Evolutionary conservation across 495 filamentous ascomycete genomes (phyloP).

Genomic region (Beverwykella pulmonaria): DNA sequence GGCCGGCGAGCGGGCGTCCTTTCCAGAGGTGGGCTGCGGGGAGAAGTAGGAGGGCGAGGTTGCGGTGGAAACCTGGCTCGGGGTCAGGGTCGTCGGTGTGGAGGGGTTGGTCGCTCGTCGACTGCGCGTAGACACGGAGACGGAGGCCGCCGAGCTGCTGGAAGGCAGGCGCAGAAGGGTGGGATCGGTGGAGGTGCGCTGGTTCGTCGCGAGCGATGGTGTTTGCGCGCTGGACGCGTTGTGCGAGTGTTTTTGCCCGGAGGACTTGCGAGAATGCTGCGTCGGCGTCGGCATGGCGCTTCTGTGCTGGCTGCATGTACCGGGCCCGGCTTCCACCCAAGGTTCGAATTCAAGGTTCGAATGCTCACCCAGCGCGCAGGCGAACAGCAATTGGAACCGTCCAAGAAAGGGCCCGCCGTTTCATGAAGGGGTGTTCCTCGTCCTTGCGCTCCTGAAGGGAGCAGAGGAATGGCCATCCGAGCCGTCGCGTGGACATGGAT

Average conservation of each 20-base stretch:
- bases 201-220: conserved; percentile 23
- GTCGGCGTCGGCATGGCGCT: conserved; percentile 10
- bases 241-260: conserved; percentile 11
- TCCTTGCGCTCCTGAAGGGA: neutral
- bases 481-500: conserved; percentile 1
- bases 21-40: conserved; percentile 40
- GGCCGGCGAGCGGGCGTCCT: conserved; percentile 44
- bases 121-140: conserved; percentile 15
- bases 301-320: neutral
- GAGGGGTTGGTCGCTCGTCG: conserved; percentile 32
- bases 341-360: neutral
- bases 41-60: conserved; percentile 44
- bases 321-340: neutral
- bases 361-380: neutral
- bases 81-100: conserved; percentile 28
- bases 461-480: conserved; percentile 1
- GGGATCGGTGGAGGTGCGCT: conserved; percentile 27
- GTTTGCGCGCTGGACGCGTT: neutral
- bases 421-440: conserved; percentile 3
- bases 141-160: conserved; percentile 6
- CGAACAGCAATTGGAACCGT: neutral
- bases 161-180: conserved; percentile 27
- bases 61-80: conserved; percentile 18
- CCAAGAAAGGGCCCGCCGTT: conserved; percentile 2
- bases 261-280: conserved; percentile 11